Conservation (phyloP, 2,329 filamentous ascomycete species). For the Lecanicillium sp. region DNA sequence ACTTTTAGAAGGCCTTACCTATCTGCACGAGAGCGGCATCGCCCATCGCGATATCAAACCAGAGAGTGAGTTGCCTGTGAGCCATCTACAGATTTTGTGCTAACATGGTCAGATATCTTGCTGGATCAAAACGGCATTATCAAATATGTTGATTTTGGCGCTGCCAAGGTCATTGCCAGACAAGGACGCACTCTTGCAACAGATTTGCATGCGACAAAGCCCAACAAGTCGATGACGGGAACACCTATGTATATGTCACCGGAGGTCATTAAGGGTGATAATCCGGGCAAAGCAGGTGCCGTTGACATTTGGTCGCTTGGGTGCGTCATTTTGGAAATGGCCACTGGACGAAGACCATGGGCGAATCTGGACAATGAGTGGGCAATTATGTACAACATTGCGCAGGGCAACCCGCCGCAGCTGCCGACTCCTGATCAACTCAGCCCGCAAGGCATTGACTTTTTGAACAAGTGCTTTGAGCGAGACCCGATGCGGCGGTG, state of each 20-base stretch:
- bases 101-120: constrained; percentile 61
- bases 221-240: constrained; percentile 89
- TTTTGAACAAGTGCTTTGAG: constrained; percentile 78
- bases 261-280: constrained; percentile 90
- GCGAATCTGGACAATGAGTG: constrained; percentile 95
- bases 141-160: constrained; percentile 98
- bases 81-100: constrained; percentile 15
- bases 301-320: constrained; percentile 96
- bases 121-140: constrained; percentile 97
- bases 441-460: constrained; percentile 76
- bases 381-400: constrained; percentile 99
- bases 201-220: constrained; percentile 49
- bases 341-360: constrained; percentile 89
- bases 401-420: constrained; percentile 87
- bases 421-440: constrained; percentile 77
- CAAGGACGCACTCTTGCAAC: constrained; percentile 76
- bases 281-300: constrained; percentile 70
- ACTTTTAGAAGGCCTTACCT: constrained; percentile 85
- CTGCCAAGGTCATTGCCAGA: constrained; percentile 91
- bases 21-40: constrained; percentile 85
- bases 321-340: constrained; percentile 96
- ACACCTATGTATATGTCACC: constrained; percentile 99
- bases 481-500: constrained; percentile 72
- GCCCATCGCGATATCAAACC: constrained; percentile 97
- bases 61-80: constrained; percentile 61